Evolutionary conservation across 2,329 filamentous ascomycete genomes (phyloP).

Genomic region (Aureobasidium sp.): DNA sequence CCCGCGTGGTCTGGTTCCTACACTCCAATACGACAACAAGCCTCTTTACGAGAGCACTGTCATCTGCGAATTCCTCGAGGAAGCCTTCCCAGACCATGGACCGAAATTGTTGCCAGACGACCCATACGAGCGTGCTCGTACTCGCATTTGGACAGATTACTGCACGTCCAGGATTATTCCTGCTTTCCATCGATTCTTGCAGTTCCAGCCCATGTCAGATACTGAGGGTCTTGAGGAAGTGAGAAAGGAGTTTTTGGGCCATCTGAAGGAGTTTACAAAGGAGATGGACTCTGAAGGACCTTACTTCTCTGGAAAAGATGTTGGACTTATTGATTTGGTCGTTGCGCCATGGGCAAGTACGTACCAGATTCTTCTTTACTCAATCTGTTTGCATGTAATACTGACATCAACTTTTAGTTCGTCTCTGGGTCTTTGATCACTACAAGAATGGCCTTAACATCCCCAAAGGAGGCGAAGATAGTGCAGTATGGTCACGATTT

Average conservation of each 20-base stretch:
- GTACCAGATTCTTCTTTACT: neutral
- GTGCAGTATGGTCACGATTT: slow-evolving; percentile 70
- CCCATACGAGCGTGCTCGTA: slow-evolving; percentile 70
- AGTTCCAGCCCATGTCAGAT: slow-evolving; percentile 49
- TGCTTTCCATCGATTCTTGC: slow-evolving; percentile 69
- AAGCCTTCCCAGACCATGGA: slow-evolving; percentile 64
- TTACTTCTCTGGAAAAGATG: slow-evolving; percentile 70
- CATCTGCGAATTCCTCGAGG: slow-evolving; percentile 80
- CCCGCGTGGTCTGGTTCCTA: slow-evolving; percentile 79
- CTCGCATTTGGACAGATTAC: slow-evolving; percentile 80
- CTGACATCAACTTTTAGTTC: slow-evolving; percentile 30
- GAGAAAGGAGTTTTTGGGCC: slow-evolving; percentile 62
- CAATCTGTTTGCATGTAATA: neutral
- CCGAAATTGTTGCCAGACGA: slow-evolving; percentile 64
- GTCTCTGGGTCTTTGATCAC: slow-evolving; percentile 78
- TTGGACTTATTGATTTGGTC: slow-evolving; percentile 75
- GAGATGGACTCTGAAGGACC: slow-evolving; percentile 70
- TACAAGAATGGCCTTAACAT: slow-evolving; percentile 70
- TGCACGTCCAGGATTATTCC: slow-evolving; percentile 73
- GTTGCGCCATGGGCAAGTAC: slow-evolving; percentile 74
- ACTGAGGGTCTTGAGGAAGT: slow-evolving; percentile 52
- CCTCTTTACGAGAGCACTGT: slow-evolving; percentile 78
- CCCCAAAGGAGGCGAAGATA: slow-evolving; percentile 58
- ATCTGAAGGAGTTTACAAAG: slow-evolving; percentile 65
- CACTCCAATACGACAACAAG: slow-evolving; percentile 62